phyloP scores from a whole-genome alignment of 1,284 basidiomycete genomes.

The Laetiporus sulphureus region DNA sequence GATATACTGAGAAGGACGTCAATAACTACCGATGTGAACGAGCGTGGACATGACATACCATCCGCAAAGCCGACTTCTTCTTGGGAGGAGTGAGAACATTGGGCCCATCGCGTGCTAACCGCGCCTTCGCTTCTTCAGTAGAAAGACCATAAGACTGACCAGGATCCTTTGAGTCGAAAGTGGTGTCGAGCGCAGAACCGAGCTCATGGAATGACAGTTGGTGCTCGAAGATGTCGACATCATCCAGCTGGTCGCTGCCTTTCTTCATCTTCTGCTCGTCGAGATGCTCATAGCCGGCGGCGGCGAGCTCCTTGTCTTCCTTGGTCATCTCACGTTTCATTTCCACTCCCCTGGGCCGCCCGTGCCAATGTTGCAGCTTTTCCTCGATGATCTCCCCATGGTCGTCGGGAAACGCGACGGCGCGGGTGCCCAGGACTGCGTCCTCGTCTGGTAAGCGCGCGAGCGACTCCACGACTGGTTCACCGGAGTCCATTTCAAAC shows the following conservation, averaged over 20 bases:
- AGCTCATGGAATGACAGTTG: constrained; percentile 36
- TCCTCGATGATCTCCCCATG: constrained; percentile 34
- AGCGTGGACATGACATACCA: constrained; percentile 34
- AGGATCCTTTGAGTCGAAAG: constrained; percentile 48
- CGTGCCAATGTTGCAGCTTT: constrained; percentile 27
- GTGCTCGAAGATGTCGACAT: constrained; percentile 55
- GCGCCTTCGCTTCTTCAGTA: constrained; percentile 42
- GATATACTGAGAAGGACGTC: constrained; percentile 38
- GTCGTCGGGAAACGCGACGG: constrained; percentile 43
- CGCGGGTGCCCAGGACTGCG: constrained; percentile 17
- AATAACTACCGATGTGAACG: constrained; percentile 3
- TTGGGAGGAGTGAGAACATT: constrained; percentile 63
- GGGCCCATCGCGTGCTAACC: constrained; percentile 47
- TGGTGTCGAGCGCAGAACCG: constrained; percentile 36
- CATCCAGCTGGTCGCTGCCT: constrained; percentile 24
- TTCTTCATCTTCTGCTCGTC: constrained; percentile 34
- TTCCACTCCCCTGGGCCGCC: constrained; percentile 45
- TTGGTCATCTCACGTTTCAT: constrained; percentile 58
- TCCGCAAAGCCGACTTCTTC: constrained; percentile 57
- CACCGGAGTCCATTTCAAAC: too few species aligned
- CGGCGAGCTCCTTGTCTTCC: constrained; percentile 60
- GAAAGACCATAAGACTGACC: constrained; percentile 45
- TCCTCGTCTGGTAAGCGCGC: constrained; percentile 18
- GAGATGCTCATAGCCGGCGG: constrained; percentile 60
- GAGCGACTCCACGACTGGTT: constrained; percentile 13